phyloP scores from a whole-genome alignment of 2,329 filamentous ascomycete species.

The Lecanicillium sp. region DNA sequence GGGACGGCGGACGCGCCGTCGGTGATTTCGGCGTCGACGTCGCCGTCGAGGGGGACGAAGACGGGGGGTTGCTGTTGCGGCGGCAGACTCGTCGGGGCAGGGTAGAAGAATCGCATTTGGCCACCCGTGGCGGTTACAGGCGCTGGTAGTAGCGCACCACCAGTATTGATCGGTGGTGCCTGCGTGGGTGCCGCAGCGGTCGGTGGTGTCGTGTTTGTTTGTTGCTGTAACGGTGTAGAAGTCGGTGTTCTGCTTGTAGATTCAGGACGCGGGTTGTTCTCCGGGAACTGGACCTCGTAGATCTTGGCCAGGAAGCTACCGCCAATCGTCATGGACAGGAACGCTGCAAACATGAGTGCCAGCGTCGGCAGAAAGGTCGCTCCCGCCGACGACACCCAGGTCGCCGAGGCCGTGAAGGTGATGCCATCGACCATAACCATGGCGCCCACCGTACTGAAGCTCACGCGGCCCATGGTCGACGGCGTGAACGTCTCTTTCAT shows the following conservation, averaged over 20 bases:
- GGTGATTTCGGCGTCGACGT: slow-evolving; percentile 55
- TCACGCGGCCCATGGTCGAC: slow-evolving; percentile 60
- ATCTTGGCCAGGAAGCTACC: slow-evolving; percentile 55
- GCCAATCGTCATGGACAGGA: slow-evolving; percentile 52
- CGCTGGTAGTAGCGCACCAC: slow-evolving; percentile 31
- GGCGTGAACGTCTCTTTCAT: slow-evolving; percentile 62
- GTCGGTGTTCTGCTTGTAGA: slow-evolving; percentile 22
- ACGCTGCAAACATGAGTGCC: slow-evolving; percentile 43
- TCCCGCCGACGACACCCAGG: slow-evolving; percentile 50
- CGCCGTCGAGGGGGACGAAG: slow-evolving; percentile 59
- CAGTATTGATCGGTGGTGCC: slow-evolving; percentile 20
- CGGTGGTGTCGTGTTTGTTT: no score
- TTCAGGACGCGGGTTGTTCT: slow-evolving; percentile 46
- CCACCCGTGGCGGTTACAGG: slow-evolving; percentile 34
- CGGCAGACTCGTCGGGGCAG: slow-evolving; percentile 17
- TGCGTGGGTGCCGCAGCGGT: slow-evolving; percentile 22
- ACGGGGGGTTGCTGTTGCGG: slow-evolving; percentile 33
- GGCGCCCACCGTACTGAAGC: slow-evolving; percentile 55
- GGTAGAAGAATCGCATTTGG: no score
- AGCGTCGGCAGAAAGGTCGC: slow-evolving; percentile 53
- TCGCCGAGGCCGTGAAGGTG: slow-evolving; percentile 49
- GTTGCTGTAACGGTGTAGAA: slow-evolving; percentile 18
- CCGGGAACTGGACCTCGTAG: slow-evolving; percentile 50
- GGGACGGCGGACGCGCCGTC: slow-evolving; percentile 35
- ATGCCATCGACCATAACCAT: slow-evolving; percentile 60